Evolutionary conservation across 495 filamentous ascomycete genomes (phyloP).

Genomic region (Hypomontagnella monticulosa): DNA sequence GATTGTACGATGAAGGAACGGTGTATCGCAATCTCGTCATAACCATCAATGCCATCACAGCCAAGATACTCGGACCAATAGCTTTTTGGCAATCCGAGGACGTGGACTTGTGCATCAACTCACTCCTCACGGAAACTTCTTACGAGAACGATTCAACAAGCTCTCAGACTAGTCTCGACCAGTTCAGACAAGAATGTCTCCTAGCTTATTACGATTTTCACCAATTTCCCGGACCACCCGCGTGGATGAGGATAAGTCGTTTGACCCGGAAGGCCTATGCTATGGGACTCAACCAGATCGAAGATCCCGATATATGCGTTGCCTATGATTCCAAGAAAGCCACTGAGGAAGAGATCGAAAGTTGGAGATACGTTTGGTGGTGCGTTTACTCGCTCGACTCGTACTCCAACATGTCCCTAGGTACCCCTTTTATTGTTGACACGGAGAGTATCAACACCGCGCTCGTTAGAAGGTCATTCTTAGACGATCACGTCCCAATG

Average conservation of each 20-base stretch:
- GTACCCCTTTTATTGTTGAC: conserved; percentile 40
- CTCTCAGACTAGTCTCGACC: conserved; percentile 34
- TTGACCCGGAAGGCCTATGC: conserved; percentile 49
- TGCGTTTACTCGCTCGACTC: conserved; percentile 54
- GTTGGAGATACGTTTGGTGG: conserved; percentile 54
- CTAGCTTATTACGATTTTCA: conserved; percentile 54
- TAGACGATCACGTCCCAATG: conserved; percentile 14
- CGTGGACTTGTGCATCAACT: conserved; percentile 34
- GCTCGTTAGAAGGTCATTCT: conserved; percentile 22
- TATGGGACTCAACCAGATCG: conserved; percentile 45
- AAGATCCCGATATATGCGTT: conserved; percentile 33
- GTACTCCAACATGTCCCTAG: conserved; percentile 45
- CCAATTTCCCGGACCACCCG: conserved; percentile 45
- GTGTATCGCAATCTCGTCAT: conserved; percentile 36
- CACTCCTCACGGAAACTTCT: conserved; percentile 25
- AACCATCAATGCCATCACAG: conserved; percentile 38
- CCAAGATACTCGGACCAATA: conserved; percentile 41
- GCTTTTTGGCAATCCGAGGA: conserved; percentile 34
- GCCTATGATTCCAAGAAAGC: conserved; percentile 19
- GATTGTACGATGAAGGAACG: conserved; percentile 28
- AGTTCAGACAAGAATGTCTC: conserved; percentile 48
- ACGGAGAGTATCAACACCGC: conserved; percentile 41
- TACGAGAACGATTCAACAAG: neutral
- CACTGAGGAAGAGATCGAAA: conserved; percentile 48
- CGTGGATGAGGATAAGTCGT: conserved; percentile 50